phyloP scores from a whole-genome alignment of 2,329 filamentous ascomycete genomes.

The Xylaria sp. region DNA sequence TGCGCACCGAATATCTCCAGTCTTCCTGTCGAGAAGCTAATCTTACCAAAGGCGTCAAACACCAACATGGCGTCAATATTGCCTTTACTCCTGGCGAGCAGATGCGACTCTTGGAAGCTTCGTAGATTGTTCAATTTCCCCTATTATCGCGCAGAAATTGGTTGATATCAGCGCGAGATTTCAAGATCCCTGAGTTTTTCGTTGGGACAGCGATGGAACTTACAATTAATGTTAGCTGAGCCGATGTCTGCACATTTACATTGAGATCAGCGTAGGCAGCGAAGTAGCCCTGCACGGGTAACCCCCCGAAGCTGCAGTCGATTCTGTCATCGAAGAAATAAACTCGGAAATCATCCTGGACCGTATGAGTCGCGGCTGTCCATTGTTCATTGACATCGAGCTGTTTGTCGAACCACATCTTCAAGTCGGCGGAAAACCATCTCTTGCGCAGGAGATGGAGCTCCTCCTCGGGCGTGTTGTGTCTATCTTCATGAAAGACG shows the following conservation, averaged over 20 bases:
- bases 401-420: conserved; percentile 26
- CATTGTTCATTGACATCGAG: conserved; percentile 27
- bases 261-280: conserved; percentile 29
- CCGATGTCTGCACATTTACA: conserved; percentile 30
- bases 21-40: conserved; percentile 31
- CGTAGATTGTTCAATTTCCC: conserved; percentile 28
- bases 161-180: neutral
- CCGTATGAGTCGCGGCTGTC: conserved; percentile 23
- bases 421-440: conserved; percentile 29
- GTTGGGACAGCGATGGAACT: conserved; percentile 5
- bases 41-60: conserved; percentile 30
- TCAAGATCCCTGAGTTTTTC: too few species aligned
- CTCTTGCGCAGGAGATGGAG: conserved; percentile 28
- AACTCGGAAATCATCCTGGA: conserved; percentile 28
- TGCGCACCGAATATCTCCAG: conserved; percentile 25
- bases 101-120: conserved; percentile 31
- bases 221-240: conserved; percentile 30
- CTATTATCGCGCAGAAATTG: neutral
- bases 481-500: conserved; percentile 21
- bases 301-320: conserved; percentile 3
- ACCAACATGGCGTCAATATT: conserved; percentile 29
- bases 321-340: conserved; percentile 25
- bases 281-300: conserved; percentile 28
- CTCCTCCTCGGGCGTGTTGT: conserved; percentile 25
- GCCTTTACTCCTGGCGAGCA: conserved; percentile 33